A percentile compares a stretch with the other conserved stretches of the same genome.
phyloP scores from a whole-genome alignment of 805 yeast species.

The Barnettozyma botsteinii region DNA sequence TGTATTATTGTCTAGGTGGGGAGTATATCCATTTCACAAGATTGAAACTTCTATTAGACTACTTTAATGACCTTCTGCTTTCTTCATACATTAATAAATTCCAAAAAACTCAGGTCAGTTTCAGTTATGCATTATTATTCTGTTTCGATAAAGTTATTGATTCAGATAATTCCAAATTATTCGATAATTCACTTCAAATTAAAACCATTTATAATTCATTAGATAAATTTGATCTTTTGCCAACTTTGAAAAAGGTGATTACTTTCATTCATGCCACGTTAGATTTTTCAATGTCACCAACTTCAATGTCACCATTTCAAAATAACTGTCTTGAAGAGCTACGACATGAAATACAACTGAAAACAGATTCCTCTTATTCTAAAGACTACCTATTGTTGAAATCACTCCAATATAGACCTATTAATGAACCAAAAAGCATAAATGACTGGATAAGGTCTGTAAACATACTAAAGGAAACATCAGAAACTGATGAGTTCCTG shows the following conservation, averaged over 20 bases:
- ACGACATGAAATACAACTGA: slow-evolving; percentile 11
- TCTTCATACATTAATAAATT: slow-evolving; percentile 6
- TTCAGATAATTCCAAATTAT: not conserved
- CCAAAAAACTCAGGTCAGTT: slow-evolving; percentile 3
- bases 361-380: not conserved
- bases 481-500: slow-evolving; percentile 10
- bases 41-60: slow-evolving; percentile 11
- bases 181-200: slow-evolving; percentile 10
- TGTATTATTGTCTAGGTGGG: slow-evolving; percentile 15
- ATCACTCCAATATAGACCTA: slow-evolving; percentile 1
- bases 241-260: slow-evolving; percentile 11
- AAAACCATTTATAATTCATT: slow-evolving; percentile 4
- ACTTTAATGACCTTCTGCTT: slow-evolving; percentile 8
- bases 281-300: not conserved
- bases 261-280: slow-evolving; percentile 9
- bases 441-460: slow-evolving; percentile 11
- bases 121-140: slow-evolving; percentile 7
- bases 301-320: slow-evolving; percentile 11
- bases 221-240: not conserved
- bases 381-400: not conserved
- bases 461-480: not conserved
- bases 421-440: not conserved
- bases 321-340: slow-evolving; percentile 15
- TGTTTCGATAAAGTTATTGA: slow-evolving; percentile 3
- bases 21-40: slow-evolving; percentile 14